phyloP scores from a whole-genome alignment of 2,329 filamentous ascomycete species.

The Incumbomyces delicatus region DNA sequence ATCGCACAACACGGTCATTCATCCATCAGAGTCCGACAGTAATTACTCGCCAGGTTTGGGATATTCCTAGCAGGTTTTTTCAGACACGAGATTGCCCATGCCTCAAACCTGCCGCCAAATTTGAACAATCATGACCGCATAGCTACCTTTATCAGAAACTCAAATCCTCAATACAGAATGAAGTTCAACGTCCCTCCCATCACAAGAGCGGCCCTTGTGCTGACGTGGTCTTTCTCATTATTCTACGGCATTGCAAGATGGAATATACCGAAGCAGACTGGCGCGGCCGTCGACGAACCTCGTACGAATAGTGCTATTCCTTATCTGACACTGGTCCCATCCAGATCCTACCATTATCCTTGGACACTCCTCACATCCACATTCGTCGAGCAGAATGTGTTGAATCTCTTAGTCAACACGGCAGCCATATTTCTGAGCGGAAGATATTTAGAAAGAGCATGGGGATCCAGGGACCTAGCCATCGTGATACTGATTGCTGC shows the following conservation, averaged over 20 bases:
- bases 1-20: no score
- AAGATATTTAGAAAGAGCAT: slow-evolving; percentile 88
- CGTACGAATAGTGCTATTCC: slow-evolving; percentile 56
- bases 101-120: no score
- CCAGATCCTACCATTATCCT: slow-evolving; percentile 73
- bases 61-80: no score
- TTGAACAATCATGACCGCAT: no score
- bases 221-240: slow-evolving; percentile 65
- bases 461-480: slow-evolving; percentile 83
- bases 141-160: no score
- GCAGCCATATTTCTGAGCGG: slow-evolving; percentile 83
- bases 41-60: no score
- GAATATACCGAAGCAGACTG: slow-evolving; percentile 43
- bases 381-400: slow-evolving; percentile 85
- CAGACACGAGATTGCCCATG: no score
- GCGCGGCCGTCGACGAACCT: slow-evolving; percentile 25
- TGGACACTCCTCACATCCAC: slow-evolving; percentile 86
- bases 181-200: slow-evolving; percentile 89
- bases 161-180: background rate
- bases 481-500: slow-evolving; percentile 76
- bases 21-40: no score
- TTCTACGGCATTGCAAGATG: slow-evolving; percentile 57
- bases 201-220: slow-evolving; percentile 70
- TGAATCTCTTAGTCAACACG: slow-evolving; percentile 68
- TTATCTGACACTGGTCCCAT: slow-evolving; percentile 79